These are phyloP conservation scores for Sicyos edulis DNA, from an alignment of 306 rosid genomes.

Conservation along the genomic window DNA sequence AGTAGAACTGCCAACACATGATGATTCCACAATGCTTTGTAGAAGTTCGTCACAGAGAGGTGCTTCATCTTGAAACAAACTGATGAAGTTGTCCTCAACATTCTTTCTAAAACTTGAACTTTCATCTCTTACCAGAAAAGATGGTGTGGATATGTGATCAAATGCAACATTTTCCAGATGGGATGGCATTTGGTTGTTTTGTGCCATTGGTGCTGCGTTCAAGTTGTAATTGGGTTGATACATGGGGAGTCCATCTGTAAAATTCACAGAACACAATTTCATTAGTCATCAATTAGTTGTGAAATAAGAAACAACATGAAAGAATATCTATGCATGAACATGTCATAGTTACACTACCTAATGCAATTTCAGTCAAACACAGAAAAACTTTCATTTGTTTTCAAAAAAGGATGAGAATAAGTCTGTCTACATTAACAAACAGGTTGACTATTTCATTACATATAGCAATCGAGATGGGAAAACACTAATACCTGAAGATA, in stretches of 20 bases:
- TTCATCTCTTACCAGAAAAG: constrained; percentile 29
- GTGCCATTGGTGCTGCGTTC: constrained; percentile 34
- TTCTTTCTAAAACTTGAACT: constrained; percentile 41
- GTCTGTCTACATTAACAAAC: not conserved
- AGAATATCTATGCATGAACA: constrained; percentile 15
- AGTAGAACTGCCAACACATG: constrained; percentile 46
- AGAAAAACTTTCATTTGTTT: not conserved
- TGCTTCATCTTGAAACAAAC: constrained; percentile 32
- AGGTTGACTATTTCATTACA: not conserved
- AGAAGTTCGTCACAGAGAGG: constrained; percentile 43
- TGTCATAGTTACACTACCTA: constrained; percentile 12
- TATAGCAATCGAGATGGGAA: not conserved
- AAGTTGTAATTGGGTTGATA: constrained; percentile 33
- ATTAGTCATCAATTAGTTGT: constrained; percentile 23
- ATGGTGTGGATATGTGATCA: constrained; percentile 19
- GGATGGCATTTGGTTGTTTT: constrained; percentile 30
- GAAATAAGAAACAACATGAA: not conserved
- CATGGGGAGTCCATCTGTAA: constrained; percentile 48
- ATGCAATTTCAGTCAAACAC: not conserved
- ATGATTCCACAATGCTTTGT: constrained; percentile 58
- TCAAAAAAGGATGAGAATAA: not conserved
- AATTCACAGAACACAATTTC: constrained; percentile 24
- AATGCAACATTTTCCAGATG: constrained; percentile 30
- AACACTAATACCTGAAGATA: not conserved
- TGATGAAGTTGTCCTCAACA: constrained; percentile 28